Conservation (phyloP, 1,139 yeast species). For the Blastobotrys buckinghamii region DNA sequence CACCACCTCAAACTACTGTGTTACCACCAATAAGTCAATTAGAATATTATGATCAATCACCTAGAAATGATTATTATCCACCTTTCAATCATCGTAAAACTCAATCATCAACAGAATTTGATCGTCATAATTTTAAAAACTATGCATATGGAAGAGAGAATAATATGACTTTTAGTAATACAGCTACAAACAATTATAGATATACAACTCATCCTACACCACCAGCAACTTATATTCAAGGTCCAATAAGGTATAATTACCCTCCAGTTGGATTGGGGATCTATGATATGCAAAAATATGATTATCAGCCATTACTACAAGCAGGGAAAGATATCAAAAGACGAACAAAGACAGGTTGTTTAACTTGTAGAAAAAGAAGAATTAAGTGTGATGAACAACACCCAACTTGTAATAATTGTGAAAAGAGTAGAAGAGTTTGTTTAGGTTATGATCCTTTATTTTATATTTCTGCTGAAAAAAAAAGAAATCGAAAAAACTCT, state of each 20-base stretch:
- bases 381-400: conserved; percentile 68
- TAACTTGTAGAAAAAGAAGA: conserved; percentile 66
- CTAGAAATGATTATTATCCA: neutral
- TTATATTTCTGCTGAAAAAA: conserved; percentile 19
- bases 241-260: neutral
- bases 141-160: neutral
- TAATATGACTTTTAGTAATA: neutral
- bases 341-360: conserved; percentile 67
- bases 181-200: neutral
- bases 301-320: conserved; percentile 18
- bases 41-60: conserved; percentile 1
- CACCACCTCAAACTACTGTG: conserved; percentile 4
- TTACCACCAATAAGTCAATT: conserved; percentile 5
- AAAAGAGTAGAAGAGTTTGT: conserved; percentile 62
- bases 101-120: neutral
- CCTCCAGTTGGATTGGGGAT: conserved; percentile 11
- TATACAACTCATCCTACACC: conserved; percentile 6
- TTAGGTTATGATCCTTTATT: conserved; percentile 51
- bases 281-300: conserved; percentile 2
- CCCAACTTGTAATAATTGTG: conserved; percentile 70
- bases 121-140: neutral
- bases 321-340: conserved; percentile 30
- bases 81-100: neutral
- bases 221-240: conserved; percentile 6
- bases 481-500: conserved; percentile 3